Conservation (phyloP, 2,329 filamentous ascomycete genomes). For the Phaeosphaeriaceae sp. region DNA sequence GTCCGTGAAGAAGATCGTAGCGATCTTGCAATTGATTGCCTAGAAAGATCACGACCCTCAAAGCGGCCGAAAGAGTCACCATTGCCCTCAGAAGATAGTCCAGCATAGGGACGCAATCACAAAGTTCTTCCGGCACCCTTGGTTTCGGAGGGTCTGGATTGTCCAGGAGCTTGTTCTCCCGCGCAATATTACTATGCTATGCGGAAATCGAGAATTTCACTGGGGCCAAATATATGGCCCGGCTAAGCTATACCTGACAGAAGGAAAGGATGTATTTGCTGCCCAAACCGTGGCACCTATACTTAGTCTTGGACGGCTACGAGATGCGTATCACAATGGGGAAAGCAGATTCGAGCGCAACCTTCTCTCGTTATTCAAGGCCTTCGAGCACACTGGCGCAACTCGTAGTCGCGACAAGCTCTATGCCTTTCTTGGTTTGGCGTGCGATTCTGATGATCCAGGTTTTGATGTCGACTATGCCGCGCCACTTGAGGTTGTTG, state of each 20-base stretch:
- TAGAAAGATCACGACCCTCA: no score
- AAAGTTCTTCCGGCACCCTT: constrained; percentile 2
- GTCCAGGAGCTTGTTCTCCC: constrained; percentile 10
- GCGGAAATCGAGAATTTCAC: constrained; percentile 10
- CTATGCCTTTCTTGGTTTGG: constrained; percentile 6
- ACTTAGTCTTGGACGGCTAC: not conserved
- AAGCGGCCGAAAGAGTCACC: no score
- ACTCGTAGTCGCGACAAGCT: constrained; percentile 8
- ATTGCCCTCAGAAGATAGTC: not conserved
- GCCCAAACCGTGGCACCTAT: not conserved
- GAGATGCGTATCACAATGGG: constrained; percentile 1
- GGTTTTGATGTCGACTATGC: constrained; percentile 5
- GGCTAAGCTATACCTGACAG: not conserved
- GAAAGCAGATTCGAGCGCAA: not conserved
- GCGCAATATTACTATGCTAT: constrained; percentile 1
- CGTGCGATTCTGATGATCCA: constrained; percentile 1
- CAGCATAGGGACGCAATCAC: constrained; percentile 4
- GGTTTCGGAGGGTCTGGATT: constrained; percentile 12
- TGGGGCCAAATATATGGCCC: constrained; percentile 10
- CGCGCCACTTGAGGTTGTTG: not conserved
- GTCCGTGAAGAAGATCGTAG: no score
- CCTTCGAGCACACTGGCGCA: not conserved
- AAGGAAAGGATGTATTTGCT: not conserved
- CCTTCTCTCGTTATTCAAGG: constrained; percentile 2
- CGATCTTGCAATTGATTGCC: no score